These are phyloP conservation scores for Verticillium dahliae DNA, from an alignment of 2,329 filamentous ascomycete genomes.

Conservation along the genomic window DNA sequence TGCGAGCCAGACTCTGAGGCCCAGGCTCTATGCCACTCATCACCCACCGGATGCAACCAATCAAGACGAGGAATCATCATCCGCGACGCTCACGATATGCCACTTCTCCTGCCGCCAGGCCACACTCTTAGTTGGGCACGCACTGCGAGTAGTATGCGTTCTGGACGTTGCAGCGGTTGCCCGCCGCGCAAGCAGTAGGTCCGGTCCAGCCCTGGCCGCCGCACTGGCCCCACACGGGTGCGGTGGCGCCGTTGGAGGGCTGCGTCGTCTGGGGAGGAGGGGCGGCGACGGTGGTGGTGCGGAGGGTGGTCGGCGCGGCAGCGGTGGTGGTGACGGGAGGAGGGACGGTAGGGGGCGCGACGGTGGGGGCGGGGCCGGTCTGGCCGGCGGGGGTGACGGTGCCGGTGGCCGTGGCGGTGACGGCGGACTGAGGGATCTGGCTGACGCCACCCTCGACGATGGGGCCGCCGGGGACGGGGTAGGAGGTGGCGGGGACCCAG, in stretches of 20 bases:
- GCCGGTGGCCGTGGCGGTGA: conserved; percentile 11
- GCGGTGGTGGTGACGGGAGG: background rate
- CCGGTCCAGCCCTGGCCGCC: conserved; percentile 28
- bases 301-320: conserved; percentile 1
- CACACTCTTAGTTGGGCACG: conserved; percentile 10
- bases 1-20: background rate
- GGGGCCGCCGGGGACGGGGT: conserved; percentile 18
- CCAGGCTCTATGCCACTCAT: background rate
- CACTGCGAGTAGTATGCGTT: conserved; percentile 37
- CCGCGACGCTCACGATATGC: background rate
- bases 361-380: conserved; percentile 1
- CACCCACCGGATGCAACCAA: no score
- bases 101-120: background rate
- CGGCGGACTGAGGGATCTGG: conserved; percentile 12
- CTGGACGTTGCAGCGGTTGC: conserved; percentile 25
- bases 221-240: conserved; percentile 28
- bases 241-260: conserved; percentile 10
- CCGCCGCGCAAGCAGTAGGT: conserved; percentile 25
- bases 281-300: background rate
- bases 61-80: no score
- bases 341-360: background rate
- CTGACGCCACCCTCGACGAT: conserved; percentile 19
- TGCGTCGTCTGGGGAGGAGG: background rate
- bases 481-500: conserved; percentile 28
- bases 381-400: conserved; percentile 9